A percentile compares a stretch with the other conserved stretches of the same genome.
These are phyloP conservation scores for Stephanodiscus minutulus DNA, from an alignment of 108 stramenopile species.

Conservation along the genomic window DNA sequence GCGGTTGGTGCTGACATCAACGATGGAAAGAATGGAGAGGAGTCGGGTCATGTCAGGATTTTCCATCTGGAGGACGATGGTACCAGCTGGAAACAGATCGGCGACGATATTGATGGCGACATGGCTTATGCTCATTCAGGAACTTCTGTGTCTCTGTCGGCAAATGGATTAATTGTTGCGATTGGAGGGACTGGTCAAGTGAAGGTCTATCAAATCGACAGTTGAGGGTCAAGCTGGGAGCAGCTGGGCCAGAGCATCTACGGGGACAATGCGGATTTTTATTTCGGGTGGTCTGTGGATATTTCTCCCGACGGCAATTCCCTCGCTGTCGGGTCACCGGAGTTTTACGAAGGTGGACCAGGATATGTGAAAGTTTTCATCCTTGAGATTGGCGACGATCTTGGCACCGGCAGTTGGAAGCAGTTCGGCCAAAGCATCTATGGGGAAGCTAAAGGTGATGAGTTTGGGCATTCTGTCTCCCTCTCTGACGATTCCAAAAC, in stretches of 20 bases:
- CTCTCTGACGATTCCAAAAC: conserved; percentile 24
- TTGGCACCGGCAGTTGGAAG: conserved; percentile 4
- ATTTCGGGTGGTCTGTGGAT: neutral
- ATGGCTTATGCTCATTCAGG: conserved; percentile 5
- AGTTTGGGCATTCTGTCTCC: conserved; percentile 11
- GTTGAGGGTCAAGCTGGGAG: neutral
- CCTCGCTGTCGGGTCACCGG: conserved; percentile 9
- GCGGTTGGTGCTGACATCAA: neutral
- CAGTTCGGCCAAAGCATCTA: conserved; percentile 20
- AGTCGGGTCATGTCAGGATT: conserved; percentile 3
- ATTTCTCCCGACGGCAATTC: conserved; percentile 9
- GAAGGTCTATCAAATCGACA: conserved; percentile 10
- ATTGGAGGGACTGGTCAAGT: conserved; percentile 21
- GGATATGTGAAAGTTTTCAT: conserved; percentile 4
- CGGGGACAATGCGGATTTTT: neutral
- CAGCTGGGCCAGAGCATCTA: neutral
- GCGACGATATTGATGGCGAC: conserved; percentile 12
- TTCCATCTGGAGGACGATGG: neutral
- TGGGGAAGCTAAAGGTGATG: conserved; percentile 1
- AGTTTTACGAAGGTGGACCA: neutral
- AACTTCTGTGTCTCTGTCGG: conserved; percentile 8
- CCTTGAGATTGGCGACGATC: neutral
- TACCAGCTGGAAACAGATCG: conserved; percentile 14
- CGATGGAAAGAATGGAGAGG: neutral
- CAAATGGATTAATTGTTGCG: conserved; percentile 16